phyloP scores from a whole-genome alignment of 306 rosid species.

The Cyamopsis tetragonoloba region DNA sequence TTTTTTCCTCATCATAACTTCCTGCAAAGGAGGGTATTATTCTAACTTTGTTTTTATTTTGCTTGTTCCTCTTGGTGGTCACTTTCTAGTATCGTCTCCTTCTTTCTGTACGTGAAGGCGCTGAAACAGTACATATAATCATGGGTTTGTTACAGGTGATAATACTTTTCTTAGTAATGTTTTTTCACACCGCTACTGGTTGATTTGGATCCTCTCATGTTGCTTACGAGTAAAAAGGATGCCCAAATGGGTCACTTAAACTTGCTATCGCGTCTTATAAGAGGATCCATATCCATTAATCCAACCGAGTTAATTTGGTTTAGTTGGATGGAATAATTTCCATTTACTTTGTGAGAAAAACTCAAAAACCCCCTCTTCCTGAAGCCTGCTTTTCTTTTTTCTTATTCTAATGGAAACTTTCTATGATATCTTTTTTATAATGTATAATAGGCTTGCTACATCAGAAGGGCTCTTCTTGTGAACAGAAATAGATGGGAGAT shows the following conservation, averaged over 20 bases:
- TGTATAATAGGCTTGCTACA: slow-evolving; percentile 56
- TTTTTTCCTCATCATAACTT: neutral
- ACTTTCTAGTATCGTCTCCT: slow-evolving; percentile 53
- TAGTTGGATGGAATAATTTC: neutral
- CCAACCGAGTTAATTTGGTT: neutral
- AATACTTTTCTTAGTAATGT: neutral
- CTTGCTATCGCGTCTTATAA: neutral
- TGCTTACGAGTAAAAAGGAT: neutral
- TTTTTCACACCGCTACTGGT: neutral
- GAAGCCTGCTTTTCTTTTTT: slow-evolving; percentile 1
- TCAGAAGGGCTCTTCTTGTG: slow-evolving; percentile 44
- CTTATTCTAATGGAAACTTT: slow-evolving; percentile 1
- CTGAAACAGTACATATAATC: slow-evolving; percentile 42
- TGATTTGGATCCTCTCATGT: slow-evolving; percentile 1
- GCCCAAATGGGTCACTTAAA: neutral
- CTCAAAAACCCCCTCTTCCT: neutral
- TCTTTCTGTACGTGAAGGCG: slow-evolving; percentile 78
- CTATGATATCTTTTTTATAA: neutral
- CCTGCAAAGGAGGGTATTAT: neutral
- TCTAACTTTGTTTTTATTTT: slow-evolving; percentile 22
- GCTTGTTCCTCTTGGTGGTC: neutral
- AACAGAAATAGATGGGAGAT: slow-evolving; percentile 38
- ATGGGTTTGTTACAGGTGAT: slow-evolving; percentile 79
- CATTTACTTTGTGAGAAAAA: neutral
- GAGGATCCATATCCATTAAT: neutral